These are phyloP conservation scores for Cyclostephanos invisitatus DNA, from an alignment of 108 stramenopile species.

Conservation along the genomic window DNA sequence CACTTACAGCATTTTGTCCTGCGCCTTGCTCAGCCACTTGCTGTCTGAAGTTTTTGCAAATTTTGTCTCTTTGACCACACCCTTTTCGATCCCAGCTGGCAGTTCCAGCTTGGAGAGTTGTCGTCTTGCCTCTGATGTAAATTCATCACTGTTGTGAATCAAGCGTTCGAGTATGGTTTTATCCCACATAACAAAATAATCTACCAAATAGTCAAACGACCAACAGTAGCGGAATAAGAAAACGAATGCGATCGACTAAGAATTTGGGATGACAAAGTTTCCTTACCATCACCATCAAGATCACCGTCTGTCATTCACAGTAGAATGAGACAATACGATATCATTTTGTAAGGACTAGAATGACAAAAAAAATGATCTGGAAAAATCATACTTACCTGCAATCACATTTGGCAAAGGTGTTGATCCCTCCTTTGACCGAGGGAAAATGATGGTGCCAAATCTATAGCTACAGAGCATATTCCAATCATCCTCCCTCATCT, in stretches of 20 bases:
- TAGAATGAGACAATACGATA: not conserved
- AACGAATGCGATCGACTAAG: not conserved
- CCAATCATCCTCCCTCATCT: conserved; percentile 36
- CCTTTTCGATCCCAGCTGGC: conserved; percentile 1
- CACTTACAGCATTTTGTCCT: conserved; percentile 29
- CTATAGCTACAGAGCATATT: conserved; percentile 21
- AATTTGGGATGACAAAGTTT: not conserved
- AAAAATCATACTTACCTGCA: conserved; percentile 6
- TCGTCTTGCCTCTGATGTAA: conserved; percentile 12
- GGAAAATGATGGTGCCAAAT: conserved; percentile 46
- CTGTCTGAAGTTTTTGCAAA: not conserved
- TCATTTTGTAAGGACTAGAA: not conserved
- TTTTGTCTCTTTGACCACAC: conserved; percentile 18
- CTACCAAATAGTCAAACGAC: conserved; percentile 1
- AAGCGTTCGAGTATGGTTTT: conserved; percentile 21
- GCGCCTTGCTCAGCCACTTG: conserved; percentile 37
- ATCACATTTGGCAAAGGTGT: conserved; percentile 8
- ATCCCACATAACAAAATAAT: conserved; percentile 39
- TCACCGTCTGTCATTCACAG: conserved; percentile 31
- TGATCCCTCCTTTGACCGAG: conserved; percentile 4
- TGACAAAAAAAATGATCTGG: not conserved
- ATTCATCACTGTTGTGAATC: conserved; percentile 6
- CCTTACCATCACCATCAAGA: conserved; percentile 41
- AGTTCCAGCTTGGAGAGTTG: conserved; percentile 16
- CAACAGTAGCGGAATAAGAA: not conserved